These are phyloP conservation scores for Theobroma grandiflorum DNA, from an alignment of 441 rosid species.

Conservation along the genomic window DNA sequence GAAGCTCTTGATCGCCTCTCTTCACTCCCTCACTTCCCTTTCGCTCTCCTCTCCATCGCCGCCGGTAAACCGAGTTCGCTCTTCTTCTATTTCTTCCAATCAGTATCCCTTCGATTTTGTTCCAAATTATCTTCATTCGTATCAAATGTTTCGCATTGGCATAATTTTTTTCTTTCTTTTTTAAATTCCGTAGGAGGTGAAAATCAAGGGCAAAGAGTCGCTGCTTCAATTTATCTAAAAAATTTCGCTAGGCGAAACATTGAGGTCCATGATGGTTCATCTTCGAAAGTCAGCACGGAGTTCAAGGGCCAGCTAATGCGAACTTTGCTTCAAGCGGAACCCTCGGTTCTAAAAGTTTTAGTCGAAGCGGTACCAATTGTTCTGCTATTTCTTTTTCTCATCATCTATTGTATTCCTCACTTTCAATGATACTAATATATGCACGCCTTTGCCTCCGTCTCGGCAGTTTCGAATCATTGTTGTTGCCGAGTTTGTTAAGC, in stretches of 20 bases:
- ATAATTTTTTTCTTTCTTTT: neutral
- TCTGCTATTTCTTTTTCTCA: neutral
- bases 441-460: slow-evolving; percentile 23
- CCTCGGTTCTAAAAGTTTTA: slow-evolving; percentile 70
- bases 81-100: neutral
- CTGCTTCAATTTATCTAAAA: slow-evolving; percentile 87
- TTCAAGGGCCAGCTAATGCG: slow-evolving; percentile 81
- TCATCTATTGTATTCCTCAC: neutral
- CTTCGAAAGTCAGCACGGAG: slow-evolving; percentile 63
- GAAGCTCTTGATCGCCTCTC: slow-evolving; percentile 77
- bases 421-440: slow-evolving; percentile 3
- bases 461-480: slow-evolving; percentile 71
- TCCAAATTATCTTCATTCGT: neutral
- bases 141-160: neutral
- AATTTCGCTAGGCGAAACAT: slow-evolving; percentile 65
- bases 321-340: slow-evolving; percentile 67
- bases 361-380: slow-evolving; percentile 70
- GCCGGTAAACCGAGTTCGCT: slow-evolving; percentile 43
- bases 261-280: slow-evolving; percentile 36
- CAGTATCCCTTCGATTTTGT: slow-evolving; percentile 1
- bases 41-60: slow-evolving; percentile 72
- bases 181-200: slow-evolving; percentile 55
- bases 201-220: slow-evolving; percentile 65
- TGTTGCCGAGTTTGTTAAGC: slow-evolving; percentile 71
- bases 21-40: slow-evolving; percentile 68